A percentile compares a stretch with the other conserved stretches of the same genome.
Evolutionary conservation across 2,329 filamentous ascomycete species (phyloP).

Genomic region (Trichoderma atroviride): DNA sequence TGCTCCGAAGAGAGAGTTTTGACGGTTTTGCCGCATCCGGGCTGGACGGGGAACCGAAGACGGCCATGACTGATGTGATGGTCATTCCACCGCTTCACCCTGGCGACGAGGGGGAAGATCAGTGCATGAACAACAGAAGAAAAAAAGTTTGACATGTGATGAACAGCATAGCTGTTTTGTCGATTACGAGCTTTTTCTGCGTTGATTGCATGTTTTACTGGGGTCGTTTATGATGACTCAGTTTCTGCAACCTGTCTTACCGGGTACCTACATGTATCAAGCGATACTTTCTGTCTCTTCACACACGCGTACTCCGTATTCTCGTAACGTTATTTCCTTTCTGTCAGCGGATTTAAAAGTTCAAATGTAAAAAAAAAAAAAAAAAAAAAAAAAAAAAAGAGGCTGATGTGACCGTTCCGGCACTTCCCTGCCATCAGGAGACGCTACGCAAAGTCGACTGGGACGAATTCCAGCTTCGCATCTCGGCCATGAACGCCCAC

Average conservation of each 20-base stretch:
- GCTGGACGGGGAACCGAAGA: neutral
- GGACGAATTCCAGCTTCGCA: constrained; percentile 32
- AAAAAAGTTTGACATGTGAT: constrained; percentile 6
- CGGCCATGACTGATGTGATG: constrained; percentile 13
- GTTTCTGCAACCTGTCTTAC: neutral
- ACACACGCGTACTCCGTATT: neutral
- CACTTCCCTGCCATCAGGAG: constrained; percentile 27
- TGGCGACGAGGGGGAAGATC: neutral
- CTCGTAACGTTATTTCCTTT: neutral
- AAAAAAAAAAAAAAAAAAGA: neutral
- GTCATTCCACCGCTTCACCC: constrained; percentile 5
- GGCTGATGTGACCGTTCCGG: constrained; percentile 11
- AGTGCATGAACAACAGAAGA: neutral
- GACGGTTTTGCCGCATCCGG: neutral
- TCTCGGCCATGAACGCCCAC: constrained; percentile 29
- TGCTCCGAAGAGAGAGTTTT: neutral
- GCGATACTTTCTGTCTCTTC: neutral
- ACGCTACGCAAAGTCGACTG: constrained; percentile 34
- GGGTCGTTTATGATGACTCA: neutral
- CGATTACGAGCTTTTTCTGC: neutral
- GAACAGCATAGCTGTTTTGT: neutral
- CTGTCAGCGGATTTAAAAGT: neutral
- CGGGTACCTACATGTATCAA: neutral
- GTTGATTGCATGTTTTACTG: neutral
- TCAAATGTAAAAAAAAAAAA: neutral